These are phyloP conservation scores for Xylaria polymorpha DNA, from an alignment of 2,329 filamentous ascomycete species.

Conservation along the genomic window DNA sequence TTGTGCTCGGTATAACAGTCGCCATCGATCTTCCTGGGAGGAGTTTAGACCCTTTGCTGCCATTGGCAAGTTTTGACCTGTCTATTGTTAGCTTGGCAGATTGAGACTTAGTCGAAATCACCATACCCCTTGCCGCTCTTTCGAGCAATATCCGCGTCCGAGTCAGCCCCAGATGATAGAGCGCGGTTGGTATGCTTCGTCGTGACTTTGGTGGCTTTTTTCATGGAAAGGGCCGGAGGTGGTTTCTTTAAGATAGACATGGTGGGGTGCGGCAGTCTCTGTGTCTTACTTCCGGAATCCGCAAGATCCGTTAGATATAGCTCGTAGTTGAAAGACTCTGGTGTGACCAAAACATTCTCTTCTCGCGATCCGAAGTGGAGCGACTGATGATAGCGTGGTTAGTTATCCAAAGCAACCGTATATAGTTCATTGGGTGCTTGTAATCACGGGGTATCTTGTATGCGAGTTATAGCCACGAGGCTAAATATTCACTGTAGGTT, in stretches of 20 bases:
- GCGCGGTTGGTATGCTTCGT: conserved; percentile 50
- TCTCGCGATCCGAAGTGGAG: conserved; percentile 65
- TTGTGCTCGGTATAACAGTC: conserved; percentile 56
- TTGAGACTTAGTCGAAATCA: conserved; percentile 22
- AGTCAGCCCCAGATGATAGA: conserved; percentile 55
- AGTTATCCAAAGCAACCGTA: conserved; percentile 12
- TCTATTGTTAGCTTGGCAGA: conserved; percentile 47
- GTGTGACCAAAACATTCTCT: conserved; percentile 58
- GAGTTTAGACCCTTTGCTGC: conserved; percentile 46
- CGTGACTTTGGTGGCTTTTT: conserved; percentile 48
- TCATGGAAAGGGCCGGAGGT: conserved; percentile 35
- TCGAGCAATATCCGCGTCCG: conserved; percentile 48
- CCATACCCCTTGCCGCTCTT: conserved; percentile 60
- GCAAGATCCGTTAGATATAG: conserved; percentile 67
- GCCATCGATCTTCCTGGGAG: conserved; percentile 55
- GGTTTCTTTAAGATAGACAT: conserved; percentile 63
- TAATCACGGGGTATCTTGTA: neutral
- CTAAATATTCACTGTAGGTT: neutral
- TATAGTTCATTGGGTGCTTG: neutral
- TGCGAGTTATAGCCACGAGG: neutral
- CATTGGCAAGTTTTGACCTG: conserved; percentile 56
- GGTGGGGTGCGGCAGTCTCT: conserved; percentile 61
- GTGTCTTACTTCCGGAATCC: conserved; percentile 59
- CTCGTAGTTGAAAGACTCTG: conserved; percentile 64
- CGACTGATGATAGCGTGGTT: conserved; percentile 54